Base-by-base conservation (phyloP, 1,284 basidiomycete genomes). In the Rhizoctonia solani region DNA sequence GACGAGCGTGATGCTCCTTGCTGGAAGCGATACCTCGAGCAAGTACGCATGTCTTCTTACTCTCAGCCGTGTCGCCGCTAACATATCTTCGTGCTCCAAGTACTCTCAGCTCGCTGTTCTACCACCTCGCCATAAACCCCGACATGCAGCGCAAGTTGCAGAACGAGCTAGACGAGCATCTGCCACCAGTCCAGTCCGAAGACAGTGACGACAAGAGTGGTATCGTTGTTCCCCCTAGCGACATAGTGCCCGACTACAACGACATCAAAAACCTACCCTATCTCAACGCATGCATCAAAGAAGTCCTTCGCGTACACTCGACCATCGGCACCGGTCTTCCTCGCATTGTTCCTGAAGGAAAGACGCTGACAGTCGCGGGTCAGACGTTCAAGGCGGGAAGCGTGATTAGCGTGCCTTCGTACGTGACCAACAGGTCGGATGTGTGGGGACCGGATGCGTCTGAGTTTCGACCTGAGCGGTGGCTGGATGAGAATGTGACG, bases 281-380 rank as follows among this genome's bases (percentile, higher is more conserved):
- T n/a, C n/a, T n/a, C n/a, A n/a, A 74, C 63, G 73, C 73, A 4
- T 74, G 73, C 44, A 69, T 74, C 68, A 74, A 74, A 66, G 73
- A 74, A 46, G 65, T 71, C 0, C 65, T 74, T 0, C 73, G 73
- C 14, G 72, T 74, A 3, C 73, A 73, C 16, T 72, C 73, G 1
- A 71, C 73, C 14, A 73, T 73, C 53, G 70, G 69, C 32, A 73
- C 71, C 71, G 71, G 73, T 14, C 65, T 74, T 2, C 72, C 72
- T 1, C 72, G 73, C 71, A 4, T 46, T 46, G 44, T 46, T 6
- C 44, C 44, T 11, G 13, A 9, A 9, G 44, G 44, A 9, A 46
- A 46, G 44, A 19, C 8, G 19, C 21, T 46, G 13, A 46, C 44
- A 11, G 11, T 46, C n/a, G 44, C 9, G 6, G 44, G 44, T 5